Conservation (phyloP, 2,329 filamentous ascomycete genomes). For the Penicillium vulpinum region DNA sequence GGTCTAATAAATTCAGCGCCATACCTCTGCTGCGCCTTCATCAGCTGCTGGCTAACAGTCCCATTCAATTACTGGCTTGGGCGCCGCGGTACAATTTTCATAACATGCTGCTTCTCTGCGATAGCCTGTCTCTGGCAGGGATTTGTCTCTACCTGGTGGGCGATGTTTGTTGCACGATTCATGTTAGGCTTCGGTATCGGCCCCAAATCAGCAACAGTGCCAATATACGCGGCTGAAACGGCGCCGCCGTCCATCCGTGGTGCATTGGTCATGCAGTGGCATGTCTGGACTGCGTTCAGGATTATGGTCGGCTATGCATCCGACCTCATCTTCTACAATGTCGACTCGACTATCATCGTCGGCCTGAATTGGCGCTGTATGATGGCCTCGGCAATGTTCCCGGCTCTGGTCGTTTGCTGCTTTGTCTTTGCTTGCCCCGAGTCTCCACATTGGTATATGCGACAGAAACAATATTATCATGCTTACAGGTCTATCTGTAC, state of each 20-base stretch:
- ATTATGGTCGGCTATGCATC: constrained; percentile 60
- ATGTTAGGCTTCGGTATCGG: constrained; percentile 77
- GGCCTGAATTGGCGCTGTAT: constrained; percentile 68
- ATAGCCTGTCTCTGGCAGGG: constrained; percentile 57
- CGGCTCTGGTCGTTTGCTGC: constrained; percentile 57
- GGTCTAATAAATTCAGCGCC: constrained; percentile 62
- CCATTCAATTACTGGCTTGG: constrained; percentile 71
- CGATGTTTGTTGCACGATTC: constrained; percentile 70
- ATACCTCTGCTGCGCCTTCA: constrained; percentile 64
- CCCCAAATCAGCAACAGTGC: constrained; percentile 71
- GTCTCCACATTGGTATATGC: constrained; percentile 52
- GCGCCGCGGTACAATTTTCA: constrained; percentile 72
- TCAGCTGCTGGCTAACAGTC: constrained; percentile 72
- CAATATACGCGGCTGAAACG: constrained; percentile 75
- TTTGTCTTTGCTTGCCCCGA: constrained; percentile 65
- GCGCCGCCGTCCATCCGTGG: constrained; percentile 69
- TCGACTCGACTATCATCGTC: constrained; percentile 53
- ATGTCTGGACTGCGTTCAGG: constrained; percentile 57
- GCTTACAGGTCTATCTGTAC: constrained; percentile 47
- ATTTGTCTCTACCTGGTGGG: constrained; percentile 69
- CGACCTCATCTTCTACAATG: constrained; percentile 62
- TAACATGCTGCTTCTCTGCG: constrained; percentile 70
- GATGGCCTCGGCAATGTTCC: constrained; percentile 67
- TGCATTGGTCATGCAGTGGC: constrained; percentile 81
- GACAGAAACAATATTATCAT: constrained; percentile 42